These are phyloP conservation scores for Ogataea methanolica DNA, from an alignment of 805 yeast genomes.

Conservation along the genomic window DNA sequence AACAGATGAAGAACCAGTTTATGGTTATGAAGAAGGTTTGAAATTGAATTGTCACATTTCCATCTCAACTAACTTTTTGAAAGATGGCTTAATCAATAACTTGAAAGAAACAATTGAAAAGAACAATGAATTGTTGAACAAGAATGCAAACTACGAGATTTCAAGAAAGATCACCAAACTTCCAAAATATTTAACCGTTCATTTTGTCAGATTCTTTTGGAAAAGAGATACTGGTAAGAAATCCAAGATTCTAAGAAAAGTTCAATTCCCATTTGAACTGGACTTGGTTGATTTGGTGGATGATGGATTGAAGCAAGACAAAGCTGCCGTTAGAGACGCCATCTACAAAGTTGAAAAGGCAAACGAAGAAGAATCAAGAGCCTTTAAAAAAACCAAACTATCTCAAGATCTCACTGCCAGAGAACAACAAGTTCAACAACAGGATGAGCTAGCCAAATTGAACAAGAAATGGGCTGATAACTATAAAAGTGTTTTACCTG, in stretches of 20 bases:
- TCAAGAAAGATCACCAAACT: conserved; percentile 60
- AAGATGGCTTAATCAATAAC: conserved; percentile 76
- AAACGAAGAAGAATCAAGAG: conserved; percentile 65
- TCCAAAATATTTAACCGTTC: conserved; percentile 85
- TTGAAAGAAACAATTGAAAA: conserved; percentile 76
- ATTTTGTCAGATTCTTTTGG: conserved; percentile 95
- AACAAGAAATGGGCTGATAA: conserved; percentile 45
- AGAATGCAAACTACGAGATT: conserved; percentile 68
- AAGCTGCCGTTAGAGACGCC: conserved; percentile 70
- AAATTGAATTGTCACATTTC: conserved; percentile 89
- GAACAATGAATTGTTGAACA: conserved; percentile 61
- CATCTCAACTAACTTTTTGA: conserved; percentile 77
- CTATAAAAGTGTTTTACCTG: conserved; percentile 41
- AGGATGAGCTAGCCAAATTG: conserved; percentile 43
- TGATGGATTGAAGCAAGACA: conserved; percentile 62
- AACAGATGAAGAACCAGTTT: conserved; percentile 38
- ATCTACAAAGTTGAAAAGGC: conserved; percentile 72
- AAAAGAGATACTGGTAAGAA: conserved; percentile 85
- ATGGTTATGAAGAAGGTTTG: conserved; percentile 51
- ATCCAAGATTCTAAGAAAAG: conserved; percentile 90
- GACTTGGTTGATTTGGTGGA: conserved; percentile 85
- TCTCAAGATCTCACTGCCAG: conserved; percentile 39
- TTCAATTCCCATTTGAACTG: conserved; percentile 88
- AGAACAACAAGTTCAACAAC: conserved; percentile 53
- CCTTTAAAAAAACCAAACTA: conserved; percentile 58